Evolutionary conservation across 768 basidiomycete genomes (phyloP).

Genomic region (Punctularia strigosozonata): DNA sequence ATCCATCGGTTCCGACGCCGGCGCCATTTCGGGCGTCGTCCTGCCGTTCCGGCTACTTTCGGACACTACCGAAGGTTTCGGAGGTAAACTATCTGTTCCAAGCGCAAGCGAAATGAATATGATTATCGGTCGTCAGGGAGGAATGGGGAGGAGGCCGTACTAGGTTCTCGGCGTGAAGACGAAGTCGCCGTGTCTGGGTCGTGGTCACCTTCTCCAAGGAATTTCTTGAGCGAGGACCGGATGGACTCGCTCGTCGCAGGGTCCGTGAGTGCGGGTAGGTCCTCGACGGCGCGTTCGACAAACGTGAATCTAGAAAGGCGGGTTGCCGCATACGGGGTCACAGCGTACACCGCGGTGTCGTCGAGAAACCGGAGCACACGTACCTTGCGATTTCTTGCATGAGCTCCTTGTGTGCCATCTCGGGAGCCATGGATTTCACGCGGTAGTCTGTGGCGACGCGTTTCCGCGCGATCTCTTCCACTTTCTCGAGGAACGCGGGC

Average conservation of each 20-base stretch:
- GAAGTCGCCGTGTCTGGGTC: too few relatives aligned
- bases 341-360: not conserved
- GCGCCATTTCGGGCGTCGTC: too few relatives aligned
- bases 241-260: not conserved
- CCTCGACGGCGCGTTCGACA: not conserved
- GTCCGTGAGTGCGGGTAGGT: not conserved
- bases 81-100: too few relatives aligned
- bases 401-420: constrained; percentile 45
- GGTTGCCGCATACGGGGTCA: not conserved
- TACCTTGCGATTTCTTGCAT: constrained; percentile 66
- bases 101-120: too few relatives aligned
- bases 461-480: constrained; percentile 50
- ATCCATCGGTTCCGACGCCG: too few relatives aligned
- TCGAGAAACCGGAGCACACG: constrained; percentile 5
- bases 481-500: constrained; percentile 39
- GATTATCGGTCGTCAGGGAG: too few relatives aligned
- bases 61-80: too few relatives aligned
- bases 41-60: too few relatives aligned
- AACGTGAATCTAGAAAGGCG: not conserved
- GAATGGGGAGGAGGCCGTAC: too few relatives aligned
- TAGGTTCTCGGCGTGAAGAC: too few relatives aligned
- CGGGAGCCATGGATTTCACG: constrained; percentile 38
- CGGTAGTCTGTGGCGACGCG: constrained; percentile 42
- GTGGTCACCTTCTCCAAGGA: not conserved
- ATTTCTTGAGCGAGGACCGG: not conserved